phyloP scores from a whole-genome alignment of 805 yeast genomes.

The Blastobotrys chiropterorum region DNA sequence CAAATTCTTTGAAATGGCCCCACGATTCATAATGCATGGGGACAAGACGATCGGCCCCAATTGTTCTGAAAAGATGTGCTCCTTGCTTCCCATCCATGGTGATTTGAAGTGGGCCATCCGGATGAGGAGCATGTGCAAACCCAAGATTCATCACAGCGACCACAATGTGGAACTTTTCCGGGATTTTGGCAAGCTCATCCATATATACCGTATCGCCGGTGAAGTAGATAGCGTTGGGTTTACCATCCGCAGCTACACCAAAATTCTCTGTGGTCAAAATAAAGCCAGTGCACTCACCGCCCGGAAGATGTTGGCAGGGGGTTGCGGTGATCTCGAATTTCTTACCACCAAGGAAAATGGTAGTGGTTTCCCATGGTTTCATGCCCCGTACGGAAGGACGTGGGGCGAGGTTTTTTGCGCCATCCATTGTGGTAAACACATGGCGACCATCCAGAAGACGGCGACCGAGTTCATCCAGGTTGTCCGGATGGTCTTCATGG shows the following conservation, averaged over 20 bases:
- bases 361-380: constrained; percentile 2
- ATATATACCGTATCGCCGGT: constrained; percentile 3
- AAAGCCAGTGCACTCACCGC: constrained; percentile 1
- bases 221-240: constrained; percentile 1
- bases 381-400: neutral
- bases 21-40: constrained; percentile 2
- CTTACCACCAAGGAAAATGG: neutral
- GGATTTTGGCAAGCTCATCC: neutral
- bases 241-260: neutral
- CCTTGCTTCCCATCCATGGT: constrained; percentile 3
- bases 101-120: neutral
- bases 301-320: constrained; percentile 1
- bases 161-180: neutral
- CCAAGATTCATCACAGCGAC: constrained; percentile 1
- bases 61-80: neutral
- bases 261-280: neutral
- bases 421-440: constrained; percentile 1
- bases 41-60: neutral
- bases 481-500: constrained; percentile 4
- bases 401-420: constrained; percentile 1
- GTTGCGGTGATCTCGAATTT: neutral
- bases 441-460: constrained; percentile 1
- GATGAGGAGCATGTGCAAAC: neutral
- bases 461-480: neutral
- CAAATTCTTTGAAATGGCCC: too few species aligned